Evolutionary conservation across 441 rosid species (phyloP), one percentile per base, ranked within the genome.

Genomic region (Arabidopsis hybrid): DNA sequence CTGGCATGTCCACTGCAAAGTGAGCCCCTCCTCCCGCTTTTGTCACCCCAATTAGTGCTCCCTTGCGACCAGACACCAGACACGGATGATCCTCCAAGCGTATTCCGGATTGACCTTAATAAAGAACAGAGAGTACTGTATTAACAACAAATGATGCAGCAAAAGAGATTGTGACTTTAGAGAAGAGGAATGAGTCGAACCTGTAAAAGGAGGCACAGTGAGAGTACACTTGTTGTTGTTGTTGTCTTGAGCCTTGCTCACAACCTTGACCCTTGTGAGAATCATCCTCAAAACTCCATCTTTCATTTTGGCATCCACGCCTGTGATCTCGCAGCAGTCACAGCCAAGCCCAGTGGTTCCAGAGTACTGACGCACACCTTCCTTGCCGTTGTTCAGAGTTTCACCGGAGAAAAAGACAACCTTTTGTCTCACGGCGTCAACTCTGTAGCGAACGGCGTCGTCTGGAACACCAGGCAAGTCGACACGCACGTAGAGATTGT

Each of bases 391-490:
- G 12, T 21, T 21, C 26, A 9, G 31, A n/a, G 63, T 53, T 11
- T 77, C 58, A 9, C 62, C 69, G 58, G 69, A 67, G 69, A 68
- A 67, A 60, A 68, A 52, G 4, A 68, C 74, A 3, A 67, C 1
- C 58, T 75, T 75, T 45, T 61, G 43, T 6, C 74, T 68, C 0
- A 68, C 74, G 12, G n/a, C 14, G 32, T 75, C 74, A 32, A 75
- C 49, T 45, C 69, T 42, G 64, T 42, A 11, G 47, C 5, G 69
- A 11, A 61, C 8, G 0, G 38, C 78, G 36, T 68, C 64, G 64
- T 69, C 69, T 1, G 74, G 74, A 53, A 67, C 69, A 8, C 74
- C 79, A 1, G 79, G 79, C 50, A 75, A 60, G 69, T 75, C 79
- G 5, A 68, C 69, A 0, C 74, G 56, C 1, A 62, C 74, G 10